phyloP scores from a whole-genome alignment of 2,329 filamentous ascomycete genomes.

The Pyrenophora seminiperda region DNA sequence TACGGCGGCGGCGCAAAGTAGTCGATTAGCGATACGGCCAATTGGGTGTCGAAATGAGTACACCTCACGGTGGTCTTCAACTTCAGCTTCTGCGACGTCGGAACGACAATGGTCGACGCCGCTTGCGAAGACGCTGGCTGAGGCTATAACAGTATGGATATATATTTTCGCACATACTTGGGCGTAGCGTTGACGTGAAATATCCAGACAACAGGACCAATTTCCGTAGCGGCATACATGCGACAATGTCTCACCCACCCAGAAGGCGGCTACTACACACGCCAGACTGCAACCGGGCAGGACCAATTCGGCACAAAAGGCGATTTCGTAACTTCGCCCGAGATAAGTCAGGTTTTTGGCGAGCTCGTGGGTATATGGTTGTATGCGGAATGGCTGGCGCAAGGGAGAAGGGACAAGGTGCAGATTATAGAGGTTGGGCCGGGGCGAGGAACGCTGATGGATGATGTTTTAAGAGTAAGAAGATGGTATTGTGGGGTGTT shows the following conservation, averaged over 20 bases:
- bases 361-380: slow-evolving; percentile 95
- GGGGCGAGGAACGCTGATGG: slow-evolving; percentile 93
- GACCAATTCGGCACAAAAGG: slow-evolving; percentile 93
- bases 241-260: slow-evolving; percentile 96
- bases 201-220: slow-evolving; percentile 82
- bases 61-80: slow-evolving; percentile 47
- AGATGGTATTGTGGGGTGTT: background rate
- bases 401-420: slow-evolving; percentile 75
- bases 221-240: slow-evolving; percentile 94
- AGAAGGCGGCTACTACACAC: slow-evolving; percentile 91
- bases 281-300: slow-evolving; percentile 65
- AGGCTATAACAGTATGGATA: slow-evolving; percentile 78
- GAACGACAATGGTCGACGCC: slow-evolving; percentile 84
- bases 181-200: slow-evolving; percentile 5
- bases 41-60: slow-evolving; percentile 10
- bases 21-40: slow-evolving; percentile 14
- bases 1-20: slow-evolving; percentile 29
- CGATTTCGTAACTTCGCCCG: slow-evolving; percentile 95
- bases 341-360: slow-evolving; percentile 96
- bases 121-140: slow-evolving; percentile 81
- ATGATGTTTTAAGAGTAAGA: slow-evolving; percentile 85
- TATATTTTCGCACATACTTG: background rate
- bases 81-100: slow-evolving; percentile 19
- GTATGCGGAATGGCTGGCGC: slow-evolving; percentile 93
- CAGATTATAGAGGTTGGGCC: slow-evolving; percentile 94